Evolutionary conservation across 129 eudicot genomes (phyloP).

Genomic region (Heracleum sosnowskyi): DNA sequence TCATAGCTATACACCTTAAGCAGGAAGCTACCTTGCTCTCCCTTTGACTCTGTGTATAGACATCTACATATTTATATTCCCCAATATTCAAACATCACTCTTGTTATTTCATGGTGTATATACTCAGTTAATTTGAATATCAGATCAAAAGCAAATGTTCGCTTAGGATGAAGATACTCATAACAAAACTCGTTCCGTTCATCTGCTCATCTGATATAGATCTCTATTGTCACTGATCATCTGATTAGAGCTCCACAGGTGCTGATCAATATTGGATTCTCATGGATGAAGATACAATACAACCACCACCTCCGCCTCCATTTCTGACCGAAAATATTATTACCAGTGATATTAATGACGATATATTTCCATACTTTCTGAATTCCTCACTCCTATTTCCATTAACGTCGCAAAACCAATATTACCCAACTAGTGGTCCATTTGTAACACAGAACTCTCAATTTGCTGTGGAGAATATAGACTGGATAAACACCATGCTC

Average conservation of each 20-base stretch:
- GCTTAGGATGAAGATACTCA: not conserved
- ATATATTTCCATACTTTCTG: slow-evolving; percentile 19
- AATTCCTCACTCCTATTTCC: slow-evolving; percentile 20
- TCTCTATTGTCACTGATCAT: not conserved
- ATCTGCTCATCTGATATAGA: not conserved
- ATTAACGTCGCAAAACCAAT: slow-evolving; percentile 11
- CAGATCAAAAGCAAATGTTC: not conserved
- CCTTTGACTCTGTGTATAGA: slow-evolving; percentile 5
- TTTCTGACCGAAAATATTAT: slow-evolving; percentile 17
- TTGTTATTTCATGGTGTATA: not conserved
- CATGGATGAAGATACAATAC: slow-evolving; percentile 55
- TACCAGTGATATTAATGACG: not conserved
- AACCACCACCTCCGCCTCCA: slow-evolving; percentile 21
- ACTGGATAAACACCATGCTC: slow-evolving; percentile 58
- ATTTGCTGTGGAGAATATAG: slow-evolving; percentile 43
- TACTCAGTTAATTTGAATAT: not conserved
- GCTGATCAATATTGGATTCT: not conserved
- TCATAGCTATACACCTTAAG: not conserved
- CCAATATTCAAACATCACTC: not conserved
- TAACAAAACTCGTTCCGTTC: not conserved
- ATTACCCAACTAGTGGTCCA: slow-evolving; percentile 12
- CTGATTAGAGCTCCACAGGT: not conserved
- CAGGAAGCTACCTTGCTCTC: slow-evolving; percentile 13
- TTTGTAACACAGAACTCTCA: slow-evolving; percentile 21
- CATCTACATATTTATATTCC: slow-evolving; percentile 5